Evolutionary conservation across 352 stramenopile species (phyloP).

Genomic region (Pythium dissotocum): DNA sequence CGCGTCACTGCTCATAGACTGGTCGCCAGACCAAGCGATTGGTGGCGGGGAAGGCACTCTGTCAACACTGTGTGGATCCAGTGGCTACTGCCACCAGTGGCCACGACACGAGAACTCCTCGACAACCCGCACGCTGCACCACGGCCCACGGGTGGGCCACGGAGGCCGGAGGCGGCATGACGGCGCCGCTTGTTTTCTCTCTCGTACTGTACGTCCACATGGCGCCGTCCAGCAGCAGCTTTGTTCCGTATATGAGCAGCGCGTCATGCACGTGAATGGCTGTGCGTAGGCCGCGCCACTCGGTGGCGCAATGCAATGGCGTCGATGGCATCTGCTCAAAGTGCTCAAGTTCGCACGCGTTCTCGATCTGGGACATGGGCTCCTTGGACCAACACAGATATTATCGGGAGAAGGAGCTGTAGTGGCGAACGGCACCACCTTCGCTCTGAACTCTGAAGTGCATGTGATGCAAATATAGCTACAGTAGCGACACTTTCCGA

Average conservation of each 20-base stretch:
- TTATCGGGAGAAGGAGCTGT: background rate
- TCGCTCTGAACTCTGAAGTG: conserved; percentile 1
- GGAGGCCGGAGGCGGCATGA: no score
- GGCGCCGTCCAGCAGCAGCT: background rate
- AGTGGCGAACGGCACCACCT: background rate
- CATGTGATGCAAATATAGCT: background rate
- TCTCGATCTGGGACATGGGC: conserved; percentile 1
- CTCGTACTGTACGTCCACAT: background rate
- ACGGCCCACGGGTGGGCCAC: background rate
- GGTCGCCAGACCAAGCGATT: conserved; percentile 3
- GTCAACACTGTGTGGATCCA: background rate
- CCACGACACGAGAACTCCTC: background rate
- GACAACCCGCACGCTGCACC: no score
- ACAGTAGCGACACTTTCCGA: background rate
- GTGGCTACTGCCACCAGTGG: conserved; percentile 16
- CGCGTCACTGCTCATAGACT: conserved; percentile 17
- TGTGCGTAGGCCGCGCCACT: background rate
- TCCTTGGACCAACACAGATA: background rate
- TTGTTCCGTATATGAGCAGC: conserved; percentile 1
- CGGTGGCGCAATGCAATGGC: background rate
- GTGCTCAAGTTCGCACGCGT: background rate
- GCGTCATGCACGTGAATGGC: background rate
- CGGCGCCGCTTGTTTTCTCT: background rate
- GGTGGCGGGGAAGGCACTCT: conserved; percentile 15
- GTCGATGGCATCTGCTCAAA: background rate